A percentile compares a stretch with the other conserved stretches of the same genome.
Conservation (phyloP, 192 early-diverging fungal genomes). For the Oehlia diaphana region DNA sequence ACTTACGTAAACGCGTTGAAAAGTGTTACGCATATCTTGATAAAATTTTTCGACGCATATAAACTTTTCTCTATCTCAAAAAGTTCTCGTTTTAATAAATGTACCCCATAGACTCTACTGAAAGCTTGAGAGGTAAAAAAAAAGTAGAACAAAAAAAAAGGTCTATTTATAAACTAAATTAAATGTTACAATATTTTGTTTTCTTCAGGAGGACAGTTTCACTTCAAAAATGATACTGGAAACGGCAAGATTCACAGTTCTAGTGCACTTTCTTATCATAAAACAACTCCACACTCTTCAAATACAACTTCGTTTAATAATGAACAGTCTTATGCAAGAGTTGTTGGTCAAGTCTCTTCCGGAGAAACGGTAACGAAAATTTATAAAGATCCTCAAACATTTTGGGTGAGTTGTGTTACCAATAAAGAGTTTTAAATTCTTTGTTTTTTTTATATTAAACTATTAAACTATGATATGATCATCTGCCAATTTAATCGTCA, state of each 20-base stretch:
- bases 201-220: neutral
- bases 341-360: conserved; percentile 18
- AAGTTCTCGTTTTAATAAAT: neutral
- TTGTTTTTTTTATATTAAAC: no score
- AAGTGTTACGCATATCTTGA: neutral
- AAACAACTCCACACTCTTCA: neutral
- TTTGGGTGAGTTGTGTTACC: conserved; percentile 24
- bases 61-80: neutral
- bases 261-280: neutral
- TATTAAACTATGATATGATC: no score
- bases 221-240: neutral
- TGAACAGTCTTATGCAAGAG: conserved; percentile 12
- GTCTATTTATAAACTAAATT: neutral
- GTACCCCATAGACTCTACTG: neutral
- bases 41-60: conserved; percentile 11
- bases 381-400: conserved; percentile 16
- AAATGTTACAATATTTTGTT: neutral
- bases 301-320: conserved; percentile 1
- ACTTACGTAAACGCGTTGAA: conserved; percentile 10
- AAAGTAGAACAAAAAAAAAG: neutral
- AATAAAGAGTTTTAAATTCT: neutral
- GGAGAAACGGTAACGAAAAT: conserved; percentile 21
- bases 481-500: neutral
- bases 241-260: neutral
- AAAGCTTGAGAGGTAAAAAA: neutral